A percentile compares a stretch with the other conserved stretches of the same genome.
These are phyloP conservation scores for Rhododendron molle DNA, from an alignment of 148 eudicot genomes.

Conservation along the genomic window DNA sequence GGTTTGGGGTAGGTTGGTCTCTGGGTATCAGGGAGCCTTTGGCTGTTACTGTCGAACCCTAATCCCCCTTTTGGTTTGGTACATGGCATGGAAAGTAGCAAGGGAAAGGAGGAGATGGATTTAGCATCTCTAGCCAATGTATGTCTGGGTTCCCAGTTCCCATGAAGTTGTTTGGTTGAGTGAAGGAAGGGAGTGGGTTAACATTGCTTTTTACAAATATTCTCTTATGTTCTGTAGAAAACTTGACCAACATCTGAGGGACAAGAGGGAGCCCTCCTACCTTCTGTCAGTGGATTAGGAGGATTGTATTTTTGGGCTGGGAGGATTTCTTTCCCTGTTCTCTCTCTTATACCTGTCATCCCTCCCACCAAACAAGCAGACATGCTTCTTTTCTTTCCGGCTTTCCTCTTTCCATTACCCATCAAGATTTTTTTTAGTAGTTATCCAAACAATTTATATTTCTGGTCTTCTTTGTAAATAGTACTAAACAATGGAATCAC, in stretches of 20 bases:
- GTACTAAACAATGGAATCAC: background rate
- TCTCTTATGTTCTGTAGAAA: background rate
- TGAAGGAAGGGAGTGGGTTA: background rate
- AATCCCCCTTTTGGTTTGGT: background rate
- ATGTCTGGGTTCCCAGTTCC: background rate
- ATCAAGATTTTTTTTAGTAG: background rate
- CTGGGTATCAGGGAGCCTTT: background rate
- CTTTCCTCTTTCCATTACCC: background rate
- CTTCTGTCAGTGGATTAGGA: background rate
- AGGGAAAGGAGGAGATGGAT: background rate
- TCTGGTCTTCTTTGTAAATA: background rate
- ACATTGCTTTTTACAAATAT: background rate
- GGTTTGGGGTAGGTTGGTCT: background rate
- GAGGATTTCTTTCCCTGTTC: background rate
- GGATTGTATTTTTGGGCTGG: background rate
- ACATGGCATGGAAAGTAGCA: background rate
- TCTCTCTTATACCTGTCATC: background rate
- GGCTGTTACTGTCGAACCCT: background rate
- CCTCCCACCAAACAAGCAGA: background rate
- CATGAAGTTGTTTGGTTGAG: slow-evolving; percentile 5
- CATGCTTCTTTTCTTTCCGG: background rate
- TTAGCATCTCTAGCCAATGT: background rate
- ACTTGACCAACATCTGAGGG: background rate
- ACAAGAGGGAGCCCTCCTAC: background rate
- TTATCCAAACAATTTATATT: background rate